Conservation (phyloP, 768 basidiomycete species). For the Hortiboletus flavorubellus region DNA sequence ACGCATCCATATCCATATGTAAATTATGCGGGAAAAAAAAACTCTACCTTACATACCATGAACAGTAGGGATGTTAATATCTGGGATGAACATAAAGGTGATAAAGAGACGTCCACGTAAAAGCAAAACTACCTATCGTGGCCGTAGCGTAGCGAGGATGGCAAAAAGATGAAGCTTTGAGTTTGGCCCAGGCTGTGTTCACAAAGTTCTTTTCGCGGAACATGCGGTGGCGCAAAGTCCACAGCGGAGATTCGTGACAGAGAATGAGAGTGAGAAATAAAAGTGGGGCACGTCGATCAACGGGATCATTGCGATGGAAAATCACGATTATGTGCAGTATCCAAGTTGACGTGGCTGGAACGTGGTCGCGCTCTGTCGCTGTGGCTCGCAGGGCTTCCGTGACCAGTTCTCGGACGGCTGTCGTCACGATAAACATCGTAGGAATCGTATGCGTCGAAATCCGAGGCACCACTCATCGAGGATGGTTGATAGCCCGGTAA, state of each 20-base stretch:
- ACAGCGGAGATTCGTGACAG: neutral
- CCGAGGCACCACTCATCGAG: conserved; percentile 25
- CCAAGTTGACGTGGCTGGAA: conserved; percentile 14
- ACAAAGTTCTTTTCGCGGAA: conserved; percentile 7
- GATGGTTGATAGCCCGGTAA: conserved; percentile 54
- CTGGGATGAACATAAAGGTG: conserved; percentile 20
- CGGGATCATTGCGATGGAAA: conserved; percentile 1
- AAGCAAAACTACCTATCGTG: conserved; percentile 17
- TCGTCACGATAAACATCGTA: conserved; percentile 40
- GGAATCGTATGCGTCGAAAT: conserved; percentile 18
- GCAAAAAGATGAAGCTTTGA: conserved; percentile 2
- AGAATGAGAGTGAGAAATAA: neutral
- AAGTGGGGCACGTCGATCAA: neutral
- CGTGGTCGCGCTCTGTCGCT: conserved; percentile 23
- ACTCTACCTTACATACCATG: conserved; percentile 12
- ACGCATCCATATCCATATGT: conserved; percentile 2
- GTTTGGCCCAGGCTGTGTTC: neutral
- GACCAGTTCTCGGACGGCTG: conserved; percentile 41
- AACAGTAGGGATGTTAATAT: conserved; percentile 16
- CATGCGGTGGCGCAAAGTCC: conserved; percentile 1
- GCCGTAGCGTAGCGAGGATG: conserved; percentile 6
- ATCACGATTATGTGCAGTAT: conserved; percentile 10
- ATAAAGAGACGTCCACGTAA: conserved; percentile 30
- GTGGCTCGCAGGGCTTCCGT: conserved; percentile 28
- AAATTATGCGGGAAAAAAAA: conserved; percentile 10